A percentile compares a stretch with the other conserved stretches of the same genome.
Evolutionary conservation across 371 early-diverging fungal genomes (phyloP).

Genomic region (Mucor mucedo): DNA sequence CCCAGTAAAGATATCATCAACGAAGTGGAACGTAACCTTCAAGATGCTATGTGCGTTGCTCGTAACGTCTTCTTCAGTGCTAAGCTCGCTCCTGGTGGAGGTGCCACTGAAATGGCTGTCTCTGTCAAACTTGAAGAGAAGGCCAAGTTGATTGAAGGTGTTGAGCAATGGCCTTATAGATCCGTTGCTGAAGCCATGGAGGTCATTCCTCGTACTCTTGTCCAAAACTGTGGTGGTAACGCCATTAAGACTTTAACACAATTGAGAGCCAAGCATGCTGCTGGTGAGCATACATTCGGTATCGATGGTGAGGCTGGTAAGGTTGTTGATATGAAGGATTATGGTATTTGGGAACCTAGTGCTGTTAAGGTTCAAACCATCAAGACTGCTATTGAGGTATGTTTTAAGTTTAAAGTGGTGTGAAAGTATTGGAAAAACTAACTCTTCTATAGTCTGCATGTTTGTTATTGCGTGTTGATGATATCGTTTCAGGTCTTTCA

Average conservation of each 20-base stretch:
- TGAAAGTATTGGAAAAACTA: neutral
- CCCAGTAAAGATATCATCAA: slow-evolving; percentile 98
- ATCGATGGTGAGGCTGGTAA: slow-evolving; percentile 97
- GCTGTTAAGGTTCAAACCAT: slow-evolving; percentile 99
- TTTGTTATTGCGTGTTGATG: slow-evolving; percentile 94
- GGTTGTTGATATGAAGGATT: slow-evolving; percentile 95
- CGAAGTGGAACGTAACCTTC: slow-evolving; percentile 99
- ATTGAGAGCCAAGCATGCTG: slow-evolving; percentile 95
- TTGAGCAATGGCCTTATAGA: slow-evolving; percentile 96
- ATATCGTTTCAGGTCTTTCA: slow-evolving; percentile 94
- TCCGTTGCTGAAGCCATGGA: slow-evolving; percentile 96
- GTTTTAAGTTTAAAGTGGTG: too few species aligned
- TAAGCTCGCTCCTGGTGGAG: slow-evolving; percentile 96
- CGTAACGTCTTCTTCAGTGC: slow-evolving; percentile 98
- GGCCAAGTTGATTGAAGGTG: slow-evolving; percentile 89
- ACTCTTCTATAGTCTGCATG: slow-evolving; percentile 74
- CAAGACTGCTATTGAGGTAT: slow-evolving; percentile 98
- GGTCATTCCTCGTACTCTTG: slow-evolving; percentile 97
- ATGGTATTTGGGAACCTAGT: slow-evolving; percentile 99
- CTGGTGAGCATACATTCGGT: slow-evolving; percentile 89
- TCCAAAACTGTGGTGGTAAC: slow-evolving; percentile 99
- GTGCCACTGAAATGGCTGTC: slow-evolving; percentile 99
- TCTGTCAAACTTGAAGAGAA: slow-evolving; percentile 87
- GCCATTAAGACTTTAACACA: slow-evolving; percentile 94
- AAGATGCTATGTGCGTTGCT: slow-evolving; percentile 99